Evolutionary conservation across 345 rosid genomes (phyloP).

Genomic region (Eucalyptus globulus): DNA sequence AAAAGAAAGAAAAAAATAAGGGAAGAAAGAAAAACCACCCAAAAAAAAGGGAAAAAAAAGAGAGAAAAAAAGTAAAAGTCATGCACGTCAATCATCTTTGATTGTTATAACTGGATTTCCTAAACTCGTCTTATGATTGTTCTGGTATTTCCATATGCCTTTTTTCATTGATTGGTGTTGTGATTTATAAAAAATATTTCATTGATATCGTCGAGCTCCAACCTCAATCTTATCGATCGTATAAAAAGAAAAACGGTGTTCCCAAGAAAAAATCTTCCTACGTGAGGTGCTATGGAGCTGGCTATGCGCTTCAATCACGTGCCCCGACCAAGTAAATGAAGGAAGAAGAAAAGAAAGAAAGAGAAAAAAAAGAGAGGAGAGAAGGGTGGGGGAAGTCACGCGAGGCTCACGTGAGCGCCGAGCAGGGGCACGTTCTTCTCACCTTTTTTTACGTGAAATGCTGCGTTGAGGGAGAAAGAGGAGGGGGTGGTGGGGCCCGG

Average conservation of each 20-base stretch:
- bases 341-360: background rate
- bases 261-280: background rate
- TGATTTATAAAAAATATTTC: too few species aligned
- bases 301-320: background rate
- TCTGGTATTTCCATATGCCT: fast-evolving
- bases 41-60: fast-evolving
- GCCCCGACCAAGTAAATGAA: background rate
- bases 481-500: background rate
- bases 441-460: background rate
- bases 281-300: background rate
- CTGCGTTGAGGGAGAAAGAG: background rate
- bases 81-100: too few species aligned
- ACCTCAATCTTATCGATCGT: background rate
- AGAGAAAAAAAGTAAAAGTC: too few species aligned
- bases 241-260: too few species aligned
- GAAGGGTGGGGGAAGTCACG: background rate
- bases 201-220: fast-evolving
- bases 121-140: too few species aligned
- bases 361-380: fast-evolving
- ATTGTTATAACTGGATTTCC: too few species aligned
- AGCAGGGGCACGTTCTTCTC: background rate
- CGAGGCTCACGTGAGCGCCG: background rate
- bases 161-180: too few species aligned
- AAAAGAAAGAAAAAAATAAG: background rate
- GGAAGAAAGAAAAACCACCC: background rate